Conservation (phyloP, 768 basidiomycete genomes). For the Lepiota subincarnata region DNA sequence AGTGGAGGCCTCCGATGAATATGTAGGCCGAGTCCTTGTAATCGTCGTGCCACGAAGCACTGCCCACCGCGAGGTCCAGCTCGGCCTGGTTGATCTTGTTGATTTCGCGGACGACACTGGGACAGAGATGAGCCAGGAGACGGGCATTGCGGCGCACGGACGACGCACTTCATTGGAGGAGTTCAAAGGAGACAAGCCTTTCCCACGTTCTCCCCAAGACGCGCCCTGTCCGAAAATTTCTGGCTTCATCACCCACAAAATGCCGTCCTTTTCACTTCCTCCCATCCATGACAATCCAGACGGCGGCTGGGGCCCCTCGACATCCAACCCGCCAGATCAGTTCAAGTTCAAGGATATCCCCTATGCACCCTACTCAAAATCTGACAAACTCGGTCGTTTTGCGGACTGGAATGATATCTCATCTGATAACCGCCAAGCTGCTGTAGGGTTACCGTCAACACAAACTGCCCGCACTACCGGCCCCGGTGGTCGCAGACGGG, state of each 20-base stretch:
- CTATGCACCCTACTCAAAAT: constrained; percentile 98
- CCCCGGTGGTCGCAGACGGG: constrained; percentile 58
- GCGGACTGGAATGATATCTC: constrained; percentile 94
- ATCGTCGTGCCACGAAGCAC: constrained; percentile 92
- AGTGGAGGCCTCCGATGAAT: constrained; percentile 85
- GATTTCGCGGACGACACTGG: constrained; percentile 89
- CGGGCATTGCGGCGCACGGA: constrained; percentile 11
- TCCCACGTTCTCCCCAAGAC: constrained; percentile 31
- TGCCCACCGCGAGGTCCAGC: constrained; percentile 68
- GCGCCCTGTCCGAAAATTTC: constrained; percentile 24
- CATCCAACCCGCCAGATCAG: constrained; percentile 77
- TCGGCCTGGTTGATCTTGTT: constrained; percentile 90
- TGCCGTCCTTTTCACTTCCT: constrained; percentile 84
- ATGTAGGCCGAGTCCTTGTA: constrained; percentile 98
- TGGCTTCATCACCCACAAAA: constrained; percentile 23
- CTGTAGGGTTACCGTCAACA: constrained; percentile 43
- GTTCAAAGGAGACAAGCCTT: constrained; percentile 21
- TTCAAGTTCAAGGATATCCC: constrained; percentile 99
- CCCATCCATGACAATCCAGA: constrained; percentile 89
- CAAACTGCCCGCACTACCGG: constrained; percentile 47
- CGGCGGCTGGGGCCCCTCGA: constrained; percentile 89
- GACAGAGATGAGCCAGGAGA: constrained; percentile 14
- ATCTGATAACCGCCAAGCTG: constrained; percentile 55
- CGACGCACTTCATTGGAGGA: constrained; percentile 66
- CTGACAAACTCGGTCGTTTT: constrained; percentile 95